phyloP scores from a whole-genome alignment of 345 rosid species.

The Raphanus raphanistrum region DNA sequence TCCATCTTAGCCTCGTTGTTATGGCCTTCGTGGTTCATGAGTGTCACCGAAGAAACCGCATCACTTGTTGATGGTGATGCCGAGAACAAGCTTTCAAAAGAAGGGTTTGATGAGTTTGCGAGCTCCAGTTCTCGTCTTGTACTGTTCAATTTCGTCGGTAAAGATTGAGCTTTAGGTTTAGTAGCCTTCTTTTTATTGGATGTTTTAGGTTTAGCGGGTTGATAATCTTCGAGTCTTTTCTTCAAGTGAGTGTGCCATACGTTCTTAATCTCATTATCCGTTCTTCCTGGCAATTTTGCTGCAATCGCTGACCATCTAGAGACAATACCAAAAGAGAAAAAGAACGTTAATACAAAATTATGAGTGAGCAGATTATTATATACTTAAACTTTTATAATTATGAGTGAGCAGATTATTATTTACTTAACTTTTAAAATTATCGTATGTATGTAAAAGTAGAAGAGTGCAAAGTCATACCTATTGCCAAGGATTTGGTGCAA shows the following conservation, averaged over 20 bases:
- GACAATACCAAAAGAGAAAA: background rate
- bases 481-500: conserved; percentile 74
- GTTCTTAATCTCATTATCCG: conserved; percentile 89
- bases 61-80: conserved; percentile 56
- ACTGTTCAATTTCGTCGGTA: background rate
- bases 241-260: conserved; percentile 94
- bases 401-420: background rate
- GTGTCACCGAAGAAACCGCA: conserved; percentile 46
- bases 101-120: conserved; percentile 21
- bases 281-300: conserved; percentile 75
- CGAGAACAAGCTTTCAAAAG: conserved; percentile 29
- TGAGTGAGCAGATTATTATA: background rate
- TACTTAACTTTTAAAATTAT: background rate
- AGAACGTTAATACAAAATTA: background rate
- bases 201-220: conserved; percentile 24
- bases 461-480: conserved; percentile 33
- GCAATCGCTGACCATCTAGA: conserved; percentile 92
- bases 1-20: conserved; percentile 28
- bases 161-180: conserved; percentile 18
- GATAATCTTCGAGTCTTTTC: conserved; percentile 56
- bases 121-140: conserved; percentile 31
- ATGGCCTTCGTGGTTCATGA: conserved; percentile 17
- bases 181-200: conserved; percentile 25
- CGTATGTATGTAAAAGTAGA: background rate
- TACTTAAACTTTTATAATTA: background rate